A percentile compares a stretch with the other conserved stretches of the same genome.
Evolutionary conservation across 2,329 filamentous ascomycete genomes (phyloP).

Genomic region (Clarireedia paspali): DNA sequence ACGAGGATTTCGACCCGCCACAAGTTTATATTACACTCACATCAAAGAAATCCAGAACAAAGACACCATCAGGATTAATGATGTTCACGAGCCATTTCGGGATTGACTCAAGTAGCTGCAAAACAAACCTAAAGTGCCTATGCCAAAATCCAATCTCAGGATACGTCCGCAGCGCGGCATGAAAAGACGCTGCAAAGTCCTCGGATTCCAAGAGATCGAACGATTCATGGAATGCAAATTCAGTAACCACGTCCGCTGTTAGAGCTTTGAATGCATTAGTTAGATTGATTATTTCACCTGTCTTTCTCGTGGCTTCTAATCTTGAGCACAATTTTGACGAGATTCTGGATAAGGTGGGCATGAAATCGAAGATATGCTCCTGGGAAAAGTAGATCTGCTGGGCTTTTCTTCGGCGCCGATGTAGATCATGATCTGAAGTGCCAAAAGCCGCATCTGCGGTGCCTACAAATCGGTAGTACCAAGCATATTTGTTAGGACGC

Average conservation of each 20-base stretch:
- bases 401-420: conserved; percentile 14
- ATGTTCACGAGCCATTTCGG: conserved; percentile 6
- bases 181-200: conserved; percentile 12
- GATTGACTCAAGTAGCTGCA: conserved; percentile 6
- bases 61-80: conserved; percentile 6
- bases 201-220: conserved; percentile 10
- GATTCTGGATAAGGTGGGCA: neutral
- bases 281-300: conserved; percentile 12
- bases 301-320: conserved; percentile 4
- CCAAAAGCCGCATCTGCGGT: conserved; percentile 9
- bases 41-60: conserved; percentile 8
- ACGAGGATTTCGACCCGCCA: no score
- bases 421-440: conserved; percentile 15
- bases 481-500: conserved; percentile 6
- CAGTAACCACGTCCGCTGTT: conserved; percentile 15
- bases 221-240: conserved; percentile 12
- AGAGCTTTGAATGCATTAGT: conserved; percentile 13
- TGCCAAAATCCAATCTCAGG: conserved; percentile 13
- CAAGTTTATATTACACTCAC: neutral
- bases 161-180: conserved; percentile 9
- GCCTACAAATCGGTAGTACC: conserved; percentile 7
- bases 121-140: neutral
- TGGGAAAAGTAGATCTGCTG: neutral
- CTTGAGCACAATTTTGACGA: neutral
- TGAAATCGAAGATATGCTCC: neutral